Evolutionary conservation across 2,329 filamentous ascomycete species (phyloP), one percentile per base, ranked within the genome.

Genomic region (Pestalotiopsis sp.): DNA sequence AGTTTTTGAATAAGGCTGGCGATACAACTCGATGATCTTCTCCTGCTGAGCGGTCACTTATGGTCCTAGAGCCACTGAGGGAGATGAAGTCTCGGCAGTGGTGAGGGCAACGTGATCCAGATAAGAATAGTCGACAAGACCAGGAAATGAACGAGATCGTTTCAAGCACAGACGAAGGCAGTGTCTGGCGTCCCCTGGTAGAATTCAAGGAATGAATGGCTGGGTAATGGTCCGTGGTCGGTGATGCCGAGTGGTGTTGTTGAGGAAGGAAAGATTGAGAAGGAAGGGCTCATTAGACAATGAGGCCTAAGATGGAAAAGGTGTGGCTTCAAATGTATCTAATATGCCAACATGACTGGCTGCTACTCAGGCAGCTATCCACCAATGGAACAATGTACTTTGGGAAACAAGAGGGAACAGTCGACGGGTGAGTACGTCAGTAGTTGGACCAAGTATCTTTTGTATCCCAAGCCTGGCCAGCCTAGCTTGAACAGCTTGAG

Each of bases 311-410:
- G 74, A 78, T 80, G 76, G 79, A 77, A 78, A 76, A 76, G 80
- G 78, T 76, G 80, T 83, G 78, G 78, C 78, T 82, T 76, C 31
- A 6, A 36, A 36, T 36, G 78, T 76, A 78, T 82, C 78, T 78
- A 74, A 79, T 74, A 74, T 78, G 78, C 80, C 72, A 78, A 82
- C 78, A 81, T 84, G 82, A 85, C 85, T 84, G 83, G 83, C 72
- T 72, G 75, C 72, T 75, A 70, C 70, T 71, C 70, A 76, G 73
- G 49, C 67, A 71, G 72, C 71, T 69, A 73, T 74, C 75, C 76
- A 78, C 84, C 82, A 84, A 84, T 82, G 78, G 79, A 36, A 81
- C 68, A 75, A 70, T 69, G 70, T 71, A 74, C 71, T 52, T 52
- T 73, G 73, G 74, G 73, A 69, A 74, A 72, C 74, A 71, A 73